Conservation (phyloP, 306 rosid species). For the Begonia loranthoides region DNA sequence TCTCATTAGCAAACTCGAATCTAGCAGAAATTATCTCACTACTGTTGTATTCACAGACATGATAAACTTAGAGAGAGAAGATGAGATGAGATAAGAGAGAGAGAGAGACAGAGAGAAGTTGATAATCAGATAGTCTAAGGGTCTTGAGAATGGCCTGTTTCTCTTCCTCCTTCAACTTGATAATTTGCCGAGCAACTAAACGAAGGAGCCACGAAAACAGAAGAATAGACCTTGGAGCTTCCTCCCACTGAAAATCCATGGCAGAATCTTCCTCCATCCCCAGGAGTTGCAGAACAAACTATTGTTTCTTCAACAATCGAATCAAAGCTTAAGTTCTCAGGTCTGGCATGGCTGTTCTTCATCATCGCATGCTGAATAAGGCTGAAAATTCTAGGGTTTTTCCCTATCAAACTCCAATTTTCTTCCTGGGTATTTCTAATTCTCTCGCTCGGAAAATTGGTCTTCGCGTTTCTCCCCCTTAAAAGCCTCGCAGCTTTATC, state of each 20-base stretch:
- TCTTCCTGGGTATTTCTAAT: conserved; percentile 24
- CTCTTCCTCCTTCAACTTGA: conserved; percentile 8
- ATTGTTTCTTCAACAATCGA: conserved; percentile 56
- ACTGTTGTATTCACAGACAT: too few relatives aligned
- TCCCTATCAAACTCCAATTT: conserved; percentile 25
- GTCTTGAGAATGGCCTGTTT: too few relatives aligned
- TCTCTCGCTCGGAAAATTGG: conserved; percentile 43
- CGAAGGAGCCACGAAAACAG: conserved; percentile 91
- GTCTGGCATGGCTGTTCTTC: conserved; percentile 23
- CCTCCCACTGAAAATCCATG: conserved; percentile 36
- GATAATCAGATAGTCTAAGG: too few relatives aligned
- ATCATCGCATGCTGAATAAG: conserved; percentile 55
- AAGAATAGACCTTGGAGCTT: conserved; percentile 78
- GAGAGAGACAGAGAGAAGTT: too few relatives aligned
- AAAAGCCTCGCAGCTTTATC: conserved; percentile 81
- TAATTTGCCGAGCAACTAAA: conserved; percentile 34
- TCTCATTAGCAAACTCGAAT: too few relatives aligned
- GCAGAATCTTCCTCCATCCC: conserved; percentile 13
- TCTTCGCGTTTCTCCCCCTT: conserved; percentile 76
- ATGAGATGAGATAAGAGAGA: not conserved
- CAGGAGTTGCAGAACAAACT: conserved; percentile 33
- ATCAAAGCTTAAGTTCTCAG: conserved; percentile 12
- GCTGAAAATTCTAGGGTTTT: conserved; percentile 57
- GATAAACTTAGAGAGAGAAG: too few relatives aligned
- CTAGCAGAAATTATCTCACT: too few relatives aligned